Percentiles rank a stretch among this genome's conserved stretches.
Evolutionary conservation across 2,329 filamentous ascomycete genomes (phyloP).

Genomic region (Arachnopeziza araneosa): DNA sequence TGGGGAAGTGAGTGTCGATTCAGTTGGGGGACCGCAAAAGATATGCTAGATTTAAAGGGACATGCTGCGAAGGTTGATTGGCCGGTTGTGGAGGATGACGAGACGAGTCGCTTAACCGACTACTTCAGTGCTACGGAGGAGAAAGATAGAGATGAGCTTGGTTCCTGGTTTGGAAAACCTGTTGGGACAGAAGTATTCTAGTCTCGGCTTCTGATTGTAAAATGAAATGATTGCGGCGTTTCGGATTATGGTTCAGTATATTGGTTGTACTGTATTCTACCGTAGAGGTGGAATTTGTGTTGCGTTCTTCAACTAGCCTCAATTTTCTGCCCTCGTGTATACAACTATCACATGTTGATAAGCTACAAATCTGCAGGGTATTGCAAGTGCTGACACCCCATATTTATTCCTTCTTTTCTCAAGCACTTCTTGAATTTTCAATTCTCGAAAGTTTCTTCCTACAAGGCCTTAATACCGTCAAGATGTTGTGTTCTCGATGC

Average conservation of each 20-base stretch:
- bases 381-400: too few relatives aligned
- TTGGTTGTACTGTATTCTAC: too few relatives aligned
- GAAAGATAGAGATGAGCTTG: slow-evolving; percentile 52
- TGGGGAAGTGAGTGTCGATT: slow-evolving; percentile 93
- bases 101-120: slow-evolving; percentile 66
- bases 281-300: too few relatives aligned
- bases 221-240: background rate
- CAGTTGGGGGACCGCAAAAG: slow-evolving; percentile 93
- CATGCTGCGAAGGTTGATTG: slow-evolving; percentile 72
- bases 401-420: too few relatives aligned
- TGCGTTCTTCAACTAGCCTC: too few relatives aligned
- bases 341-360: too few relatives aligned
- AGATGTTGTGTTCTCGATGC: background rate
- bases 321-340: too few relatives aligned
- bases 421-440: too few relatives aligned
- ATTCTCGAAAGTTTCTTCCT: background rate
- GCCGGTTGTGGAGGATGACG: slow-evolving; percentile 68
- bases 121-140: slow-evolving; percentile 51
- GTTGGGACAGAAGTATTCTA: slow-evolving; percentile 28
- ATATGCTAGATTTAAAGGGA: slow-evolving; percentile 67
- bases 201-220: background rate
- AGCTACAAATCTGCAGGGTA: too few relatives aligned
- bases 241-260: background rate
- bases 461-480: background rate
- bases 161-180: slow-evolving; percentile 68